Evolutionary conservation across 192 early-diverging fungal genomes (phyloP).

Genomic region (Entomortierella chlamydospora): DNA sequence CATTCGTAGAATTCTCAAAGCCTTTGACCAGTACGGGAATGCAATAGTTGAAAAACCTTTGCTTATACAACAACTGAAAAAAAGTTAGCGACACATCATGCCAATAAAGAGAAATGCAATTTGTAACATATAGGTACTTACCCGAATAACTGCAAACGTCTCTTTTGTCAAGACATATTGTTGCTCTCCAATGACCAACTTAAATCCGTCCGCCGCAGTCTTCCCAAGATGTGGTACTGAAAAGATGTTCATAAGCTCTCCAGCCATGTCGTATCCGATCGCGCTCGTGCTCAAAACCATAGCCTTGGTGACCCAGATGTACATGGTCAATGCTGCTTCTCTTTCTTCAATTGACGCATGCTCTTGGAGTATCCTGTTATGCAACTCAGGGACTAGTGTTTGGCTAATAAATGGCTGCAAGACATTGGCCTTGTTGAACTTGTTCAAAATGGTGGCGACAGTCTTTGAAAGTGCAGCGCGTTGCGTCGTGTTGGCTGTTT

Average conservation of each 20-base stretch:
- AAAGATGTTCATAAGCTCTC: slow-evolving; percentile 66
- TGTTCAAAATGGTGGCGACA: slow-evolving; percentile 75
- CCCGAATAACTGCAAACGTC: slow-evolving; percentile 73
- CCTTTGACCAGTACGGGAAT: slow-evolving; percentile 73
- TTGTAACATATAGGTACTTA: too few species aligned
- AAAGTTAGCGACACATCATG: too few species aligned
- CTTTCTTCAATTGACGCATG: slow-evolving; percentile 26
- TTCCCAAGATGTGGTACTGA: slow-evolving; percentile 53
- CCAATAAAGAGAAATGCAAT: too few species aligned
- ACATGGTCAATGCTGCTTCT: slow-evolving; percentile 41
- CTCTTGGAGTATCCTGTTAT: slow-evolving; percentile 31
- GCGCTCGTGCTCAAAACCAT: slow-evolving; percentile 66
- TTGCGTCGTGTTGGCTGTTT: slow-evolving; percentile 52
- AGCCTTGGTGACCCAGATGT: slow-evolving; percentile 72
- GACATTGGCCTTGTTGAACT: slow-evolving; percentile 59
- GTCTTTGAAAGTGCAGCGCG: slow-evolving; percentile 67
- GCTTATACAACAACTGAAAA: slow-evolving; percentile 80
- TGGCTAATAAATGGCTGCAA: slow-evolving; percentile 40
- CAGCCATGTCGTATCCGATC: slow-evolving; percentile 64
- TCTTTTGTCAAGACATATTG: slow-evolving; percentile 75
- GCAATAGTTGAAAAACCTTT: slow-evolving; percentile 85
- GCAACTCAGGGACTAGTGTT: slow-evolving; percentile 31
- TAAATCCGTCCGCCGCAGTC: slow-evolving; percentile 75
- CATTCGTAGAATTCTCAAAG: slow-evolving; percentile 60
- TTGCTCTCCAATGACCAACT: slow-evolving; percentile 80